Evolutionary conservation across 106 monocot genomes (phyloP), one percentile per base, ranked within the genome.

Genomic region (Dioscorea zingiberensis): DNA sequence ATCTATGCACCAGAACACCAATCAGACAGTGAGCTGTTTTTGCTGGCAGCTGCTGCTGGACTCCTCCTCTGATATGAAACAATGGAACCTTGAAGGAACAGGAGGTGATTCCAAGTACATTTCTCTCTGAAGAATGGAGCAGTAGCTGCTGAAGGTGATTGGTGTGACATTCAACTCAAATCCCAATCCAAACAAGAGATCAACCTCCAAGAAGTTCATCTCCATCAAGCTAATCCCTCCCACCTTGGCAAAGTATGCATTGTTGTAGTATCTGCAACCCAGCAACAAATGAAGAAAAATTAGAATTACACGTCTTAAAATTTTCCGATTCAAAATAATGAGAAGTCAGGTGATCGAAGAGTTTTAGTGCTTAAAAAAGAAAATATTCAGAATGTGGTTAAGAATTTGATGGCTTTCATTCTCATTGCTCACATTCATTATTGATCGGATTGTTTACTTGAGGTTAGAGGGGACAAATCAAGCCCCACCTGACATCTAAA

Each of bases 141-240:
- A 86, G 72, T 86, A 86, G 15, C 71, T 58, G 61, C 29, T 48
- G 82, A 82, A 86, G 48, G 29, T 46, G 47, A 21, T n/a, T 2
- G 82, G 82, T 4, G 86, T 78, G 3, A 86, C 66, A 69, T 86
- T 78, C 18, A 86, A 62, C 25, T 62, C 67, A 62, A 86, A 86
- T 19, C 70, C 55, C 44, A 86, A 13, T 3, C 78, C 82, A 55
- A 86, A 86, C 27, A 86, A 56, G 65, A 86, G 71, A 15, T 82
- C 71, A 30, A 82, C 67, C 70, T 86, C 86, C 65, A 86, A 49
- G 49, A 64, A 53, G 76, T 86, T 86, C 78, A 86, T 82, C 82
- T 86, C 86, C 68, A 58, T 27, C 44, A 74, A 64, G 69, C 78
- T 69, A 19, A 82, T 76, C 13, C 86, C 86, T 11, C 86, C 86